These are phyloP conservation scores for Phialocephala sp. DNA, from an alignment of 2,329 filamentous ascomycete species.

Conservation along the genomic window DNA sequence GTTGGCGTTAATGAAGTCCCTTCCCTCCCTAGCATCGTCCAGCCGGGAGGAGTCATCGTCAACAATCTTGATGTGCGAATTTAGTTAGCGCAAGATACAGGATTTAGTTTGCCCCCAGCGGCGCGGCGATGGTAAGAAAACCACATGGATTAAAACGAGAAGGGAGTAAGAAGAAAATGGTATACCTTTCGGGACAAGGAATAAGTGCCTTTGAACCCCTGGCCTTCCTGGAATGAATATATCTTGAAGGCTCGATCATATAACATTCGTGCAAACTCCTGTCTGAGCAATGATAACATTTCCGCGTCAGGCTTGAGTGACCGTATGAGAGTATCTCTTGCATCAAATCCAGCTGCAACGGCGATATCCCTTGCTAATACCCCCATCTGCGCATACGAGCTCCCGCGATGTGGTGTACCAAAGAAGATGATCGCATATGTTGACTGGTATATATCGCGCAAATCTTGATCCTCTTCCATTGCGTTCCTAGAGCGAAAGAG, in stretches of 20 bases:
- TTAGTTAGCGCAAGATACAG: slow-evolving; percentile 11
- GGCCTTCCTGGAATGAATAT: slow-evolving; percentile 17
- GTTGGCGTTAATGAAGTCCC: slow-evolving; percentile 19
- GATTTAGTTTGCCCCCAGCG: neutral
- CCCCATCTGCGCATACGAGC: slow-evolving; percentile 20
- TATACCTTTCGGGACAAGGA: slow-evolving; percentile 14
- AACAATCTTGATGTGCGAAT: slow-evolving; percentile 13
- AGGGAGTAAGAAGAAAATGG: slow-evolving; percentile 14
- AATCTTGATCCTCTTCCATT: slow-evolving; percentile 20
- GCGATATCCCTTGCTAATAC: slow-evolving; percentile 22
- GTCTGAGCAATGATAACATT: slow-evolving; percentile 13
- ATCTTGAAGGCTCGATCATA: slow-evolving; percentile 17
- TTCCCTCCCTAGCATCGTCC: slow-evolving; percentile 14
- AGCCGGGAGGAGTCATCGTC: slow-evolving; percentile 14
- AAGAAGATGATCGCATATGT: slow-evolving; percentile 38
- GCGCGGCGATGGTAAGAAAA: neutral
- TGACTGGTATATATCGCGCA: slow-evolving; percentile 29
- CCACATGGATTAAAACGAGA: neutral
- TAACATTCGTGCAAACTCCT: slow-evolving; percentile 12
- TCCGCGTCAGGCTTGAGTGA: slow-evolving; percentile 21
- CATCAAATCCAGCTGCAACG: slow-evolving; percentile 24
- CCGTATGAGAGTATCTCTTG: slow-evolving; percentile 20
- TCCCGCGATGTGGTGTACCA: slow-evolving; percentile 39
- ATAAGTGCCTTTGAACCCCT: slow-evolving; percentile 14
- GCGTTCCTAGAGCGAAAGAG: slow-evolving; percentile 20